phyloP scores from a whole-genome alignment of 1,139 yeast species.

The Saccharomyces pastorianus region DNA sequence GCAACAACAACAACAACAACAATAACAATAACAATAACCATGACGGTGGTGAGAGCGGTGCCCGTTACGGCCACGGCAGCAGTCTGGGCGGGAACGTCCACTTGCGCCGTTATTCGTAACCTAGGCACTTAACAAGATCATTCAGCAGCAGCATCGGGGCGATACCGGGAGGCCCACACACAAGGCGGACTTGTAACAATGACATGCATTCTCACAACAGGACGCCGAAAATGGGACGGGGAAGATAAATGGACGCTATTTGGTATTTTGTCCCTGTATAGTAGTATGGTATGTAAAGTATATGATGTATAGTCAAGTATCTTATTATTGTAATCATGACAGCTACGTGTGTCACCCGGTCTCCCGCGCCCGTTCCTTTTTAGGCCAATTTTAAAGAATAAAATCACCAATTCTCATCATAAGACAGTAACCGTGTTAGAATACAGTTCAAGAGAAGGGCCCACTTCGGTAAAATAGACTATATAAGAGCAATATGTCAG shows the following conservation, averaged over 20 bases:
- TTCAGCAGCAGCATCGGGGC: background rate
- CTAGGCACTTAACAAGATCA: background rate
- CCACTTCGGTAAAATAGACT: background rate
- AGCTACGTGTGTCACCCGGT: background rate
- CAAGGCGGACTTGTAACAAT: background rate
- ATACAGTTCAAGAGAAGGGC: background rate
- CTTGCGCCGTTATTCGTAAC: background rate
- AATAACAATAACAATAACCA: conserved; percentile 1
- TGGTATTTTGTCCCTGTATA: background rate
- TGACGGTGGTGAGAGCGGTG: background rate
- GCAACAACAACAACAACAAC: conserved; percentile 1
- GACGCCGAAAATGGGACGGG: background rate
- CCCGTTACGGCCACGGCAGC: background rate
- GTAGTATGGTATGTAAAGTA: background rate
- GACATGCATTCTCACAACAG: background rate
- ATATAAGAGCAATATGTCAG: conserved; percentile 45
- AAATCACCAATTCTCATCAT: background rate
- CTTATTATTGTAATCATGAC: background rate
- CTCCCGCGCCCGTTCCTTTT: background rate
- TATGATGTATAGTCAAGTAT: background rate
- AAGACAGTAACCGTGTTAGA: background rate
- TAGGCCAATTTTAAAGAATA: background rate
- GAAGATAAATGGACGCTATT: background rate
- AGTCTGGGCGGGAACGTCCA: background rate
- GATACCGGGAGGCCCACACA: background rate